Base-by-base conservation (phyloP, 1,284 basidiomycete species). In the Violaceomyces palustris region DNA sequence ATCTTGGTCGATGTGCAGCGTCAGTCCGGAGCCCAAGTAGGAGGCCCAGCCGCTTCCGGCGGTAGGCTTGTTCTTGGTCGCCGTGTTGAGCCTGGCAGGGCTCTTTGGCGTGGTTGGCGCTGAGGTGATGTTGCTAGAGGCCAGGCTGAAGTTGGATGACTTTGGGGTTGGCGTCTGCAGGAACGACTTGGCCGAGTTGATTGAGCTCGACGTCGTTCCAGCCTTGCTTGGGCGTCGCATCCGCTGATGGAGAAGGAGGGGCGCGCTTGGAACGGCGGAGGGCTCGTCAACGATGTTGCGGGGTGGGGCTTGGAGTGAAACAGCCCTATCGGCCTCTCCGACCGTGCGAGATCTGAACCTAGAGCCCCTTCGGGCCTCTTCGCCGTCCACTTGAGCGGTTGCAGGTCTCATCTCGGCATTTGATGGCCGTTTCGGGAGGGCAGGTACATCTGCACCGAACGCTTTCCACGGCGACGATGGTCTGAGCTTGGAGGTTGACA, bases 1-100 rank as follows among this genome's bases (percentile, higher is more conserved):
- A n/a, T 62, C 62, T 21, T 54, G 50, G 15, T 63, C 63, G 28
- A 67, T 39, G 35, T 66, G 64, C 22, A 67, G 47, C 12, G 51
- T 65, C 23, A 67, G 25, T 10, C 65, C 65, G 10, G 58, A 45
- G 10, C 52, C 24, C 17, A 67, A 50, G 31, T 66, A 59, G 9
- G 60, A 61, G 1, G 65, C 64, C 65, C 65, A 67, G 3, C 61
- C 54, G 3, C 48, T 51, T 4, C 52, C 46, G 22, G 46, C 44
- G 3, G 37, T n/a, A n/a, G n/a, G n/a, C n/a, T n/a, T 3, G 25
- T 45, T 52, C 22, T 33, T 37, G 1, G 45, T 35, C 9, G 30
- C n/a, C n/a, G n/a, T n/a, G n/a, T n/a, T 45, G 15, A 38, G 30
- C 9, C 24, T 44, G 11, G 45, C 49, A 3, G 45, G 51, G 37